phyloP scores from a whole-genome alignment of 352 stramenopile genomes.

The Thraustotheca clavata region DNA sequence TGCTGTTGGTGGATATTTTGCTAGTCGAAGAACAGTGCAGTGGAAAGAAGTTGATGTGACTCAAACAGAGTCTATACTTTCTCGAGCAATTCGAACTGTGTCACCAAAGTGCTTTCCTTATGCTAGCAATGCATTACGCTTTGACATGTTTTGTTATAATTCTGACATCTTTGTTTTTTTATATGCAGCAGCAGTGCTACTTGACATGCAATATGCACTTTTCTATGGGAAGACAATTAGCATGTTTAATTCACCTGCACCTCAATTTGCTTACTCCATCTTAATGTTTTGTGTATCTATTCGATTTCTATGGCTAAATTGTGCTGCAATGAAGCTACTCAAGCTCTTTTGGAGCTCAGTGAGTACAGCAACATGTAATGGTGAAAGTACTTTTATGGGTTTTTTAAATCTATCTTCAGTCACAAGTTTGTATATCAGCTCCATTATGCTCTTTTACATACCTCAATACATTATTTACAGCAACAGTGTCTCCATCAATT shows the following conservation, averaged over 20 bases:
- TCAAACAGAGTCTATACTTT: not conserved
- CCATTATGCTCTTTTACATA: slow-evolving; percentile 13
- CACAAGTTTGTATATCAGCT: slow-evolving; percentile 9
- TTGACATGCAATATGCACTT: slow-evolving; percentile 7
- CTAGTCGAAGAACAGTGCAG: not conserved
- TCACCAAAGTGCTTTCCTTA: slow-evolving; percentile 11
- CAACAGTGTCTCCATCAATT: not conserved
- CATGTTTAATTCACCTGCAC: not conserved
- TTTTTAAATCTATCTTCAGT: slow-evolving; percentile 1
- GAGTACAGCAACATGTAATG: not conserved
- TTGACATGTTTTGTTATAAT: slow-evolving; percentile 21
- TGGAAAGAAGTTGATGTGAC: not conserved
- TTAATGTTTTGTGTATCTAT: slow-evolving; percentile 1
- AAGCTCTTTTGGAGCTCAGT: not conserved
- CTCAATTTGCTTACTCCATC: too few species aligned
- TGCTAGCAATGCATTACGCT: not conserved
- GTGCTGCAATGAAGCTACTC: not conserved
- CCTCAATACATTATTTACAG: slow-evolving; percentile 13
- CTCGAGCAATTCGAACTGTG: not conserved
- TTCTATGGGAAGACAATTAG: slow-evolving; percentile 4
- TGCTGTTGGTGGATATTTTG: not conserved
- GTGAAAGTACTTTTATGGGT: not conserved
- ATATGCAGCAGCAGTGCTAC: not conserved
- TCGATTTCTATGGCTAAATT: slow-evolving; percentile 16
- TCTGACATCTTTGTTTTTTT: slow-evolving; percentile 9